Base-by-base conservation (phyloP, 768 basidiomycete genomes). In the Chalciporus piperatus region DNA sequence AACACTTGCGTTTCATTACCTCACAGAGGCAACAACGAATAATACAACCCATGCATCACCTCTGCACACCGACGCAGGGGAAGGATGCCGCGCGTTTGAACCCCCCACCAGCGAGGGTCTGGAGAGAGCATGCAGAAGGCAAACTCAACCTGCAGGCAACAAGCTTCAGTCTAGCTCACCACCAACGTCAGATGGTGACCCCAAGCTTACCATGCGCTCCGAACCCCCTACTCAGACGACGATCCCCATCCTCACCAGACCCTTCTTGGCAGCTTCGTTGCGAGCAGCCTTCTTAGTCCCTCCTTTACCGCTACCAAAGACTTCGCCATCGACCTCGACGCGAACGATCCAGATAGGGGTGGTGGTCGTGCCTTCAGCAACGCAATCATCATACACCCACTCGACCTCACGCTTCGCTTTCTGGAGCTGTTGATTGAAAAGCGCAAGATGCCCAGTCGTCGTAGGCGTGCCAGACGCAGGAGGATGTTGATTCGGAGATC, bases 221-320 rank as follows among this genome's bases (percentile, higher is more conserved):
- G 52, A 50, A 52, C 51, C 17, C 14, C 20, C 1, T 17, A 2
- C 9, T 35, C 38, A 79, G 43, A 82, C 80, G 38, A 71, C 54
- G 42, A 87, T 74, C 2, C 82, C 85, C 65, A 91, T 57, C 50
- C 70, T 76, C 61, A 72, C 66, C 55, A 91, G 73, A 3, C 87
- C 89, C 57, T 82, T 73, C 66, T 88, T 90, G 27, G 89, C 89
- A 5, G 89, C 89, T 63, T 89, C 89, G 61, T 90, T 89, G 62
- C 84, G 76, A 1, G 89, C 89, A 1, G 80, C 78, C 65, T 85
- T 88, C 77, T 92, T 92, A 38, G 87, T 90, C 56, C 77, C 80
- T 10, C 87, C 89, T 48, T 71, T 75, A 1, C 89, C 89, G 12
- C 64, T 63, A 5, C 87, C 89, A 69, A 77, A 76, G 42, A 76